Conservation (phyloP, 805 yeast genomes). For the Ogataea pini region DNA sequence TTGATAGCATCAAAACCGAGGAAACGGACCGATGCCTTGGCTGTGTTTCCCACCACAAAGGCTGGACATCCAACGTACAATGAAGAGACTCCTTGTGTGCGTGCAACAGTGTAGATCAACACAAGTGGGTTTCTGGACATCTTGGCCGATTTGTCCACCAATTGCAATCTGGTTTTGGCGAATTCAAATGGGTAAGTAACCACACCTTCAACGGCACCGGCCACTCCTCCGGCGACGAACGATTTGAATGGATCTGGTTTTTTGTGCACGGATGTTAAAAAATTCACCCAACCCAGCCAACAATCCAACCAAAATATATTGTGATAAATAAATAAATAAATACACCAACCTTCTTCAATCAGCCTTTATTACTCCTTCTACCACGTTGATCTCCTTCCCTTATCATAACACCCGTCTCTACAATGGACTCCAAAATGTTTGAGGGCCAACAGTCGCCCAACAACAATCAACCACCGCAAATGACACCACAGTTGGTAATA, state of each 20-base stretch:
- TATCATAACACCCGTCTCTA: neutral
- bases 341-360: neutral
- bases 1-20: conserved; percentile 90
- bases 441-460: conserved; percentile 16
- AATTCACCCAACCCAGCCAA: neutral
- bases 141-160: conserved; percentile 63
- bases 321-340: conserved; percentile 1
- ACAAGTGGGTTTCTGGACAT: conserved; percentile 82
- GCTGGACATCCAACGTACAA: conserved; percentile 96
- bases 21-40: conserved; percentile 93
- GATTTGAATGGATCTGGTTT: conserved; percentile 1
- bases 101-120: conserved; percentile 72
- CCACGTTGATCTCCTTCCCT: neutral
- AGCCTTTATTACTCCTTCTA: neutral
- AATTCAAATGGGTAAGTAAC: conserved; percentile 96
- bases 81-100: conserved; percentile 74
- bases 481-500: conserved; percentile 32
- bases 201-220: conserved; percentile 80
- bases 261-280: conserved; percentile 1
- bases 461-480: conserved; percentile 22
- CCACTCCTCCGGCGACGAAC: conserved; percentile 74
- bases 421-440: conserved; percentile 13
- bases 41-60: conserved; percentile 92
- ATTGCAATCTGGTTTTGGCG: conserved; percentile 90
- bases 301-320: no score